Base-by-base conservation (phyloP, 345 rosid species). In the Linum trigynum region DNA sequence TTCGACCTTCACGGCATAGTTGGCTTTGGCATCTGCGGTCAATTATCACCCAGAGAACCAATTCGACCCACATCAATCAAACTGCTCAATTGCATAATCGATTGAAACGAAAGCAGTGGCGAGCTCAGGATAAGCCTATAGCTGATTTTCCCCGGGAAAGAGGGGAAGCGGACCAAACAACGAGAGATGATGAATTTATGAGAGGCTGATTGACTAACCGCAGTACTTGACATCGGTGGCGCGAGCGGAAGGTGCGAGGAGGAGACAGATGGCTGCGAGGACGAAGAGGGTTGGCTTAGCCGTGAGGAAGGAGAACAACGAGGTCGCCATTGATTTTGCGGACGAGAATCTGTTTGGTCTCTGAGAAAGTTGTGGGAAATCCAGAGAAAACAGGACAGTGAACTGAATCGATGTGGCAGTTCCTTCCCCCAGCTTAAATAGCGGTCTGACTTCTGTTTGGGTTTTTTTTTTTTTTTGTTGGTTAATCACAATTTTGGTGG, bases 1-100 rank as follows among this genome's bases (percentile, higher is more conserved):
- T 0, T 48, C 61, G 12, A 86, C 83, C 72, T 76, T 79, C 40
- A 88, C 85, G 2, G 62, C 77, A 62, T 76, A 82, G 66, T 78
- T 57, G 14, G 64, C 80, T 67, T 61, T 71, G 65, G 76, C 74
- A 70, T 85, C 94, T 87, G 77, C 71, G 69, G 32, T 23, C 32
- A 23, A 23, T 23, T 1, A 5, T 9, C 64, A 70, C 32, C 23
- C 61, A 50, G 16, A 5, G n/a, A n/a, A n/a, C 9, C 23, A 68
- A 37, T 39, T 3, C 41, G n/a, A 36, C 11, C 15, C 32, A 23
- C 0, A 23, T 23, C 32, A 23, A 23, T 23, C 32, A 23, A 23
- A 23, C 0, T 17, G 7, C 60, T 57, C 37, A 1, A 57, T 1
- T 23, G 1, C 32, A 23, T 36, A 57, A 16, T 32, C 37, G 37